Base-by-base conservation (phyloP, 2,329 filamentous ascomycete species). In the Eutypella sp. region DNA sequence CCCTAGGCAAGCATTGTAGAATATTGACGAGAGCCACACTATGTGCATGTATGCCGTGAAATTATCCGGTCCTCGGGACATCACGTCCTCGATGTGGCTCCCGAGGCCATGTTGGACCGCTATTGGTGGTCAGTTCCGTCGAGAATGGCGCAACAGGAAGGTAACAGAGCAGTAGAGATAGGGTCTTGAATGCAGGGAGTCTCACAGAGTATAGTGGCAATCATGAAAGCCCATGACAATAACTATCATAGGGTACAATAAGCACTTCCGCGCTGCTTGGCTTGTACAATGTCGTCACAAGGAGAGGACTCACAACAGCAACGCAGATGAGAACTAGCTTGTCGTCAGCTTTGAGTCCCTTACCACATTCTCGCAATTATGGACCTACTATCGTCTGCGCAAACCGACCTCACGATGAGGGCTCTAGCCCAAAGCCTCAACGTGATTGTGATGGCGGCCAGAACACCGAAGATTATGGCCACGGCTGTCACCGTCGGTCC, bases 1-100 rank as follows among this genome's bases (percentile, higher is more conserved):
- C 18, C 71, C 70, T 3, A 74, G 59, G 27, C 60, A 64, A 31
- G 70, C 65, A 19, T 73, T 69, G 52, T 75, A 75, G 58, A 75
- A 72, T 52, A 73, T 69, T 18, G 72, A 71, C 50, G 63, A 72
- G 37, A 67, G 56, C 67, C 71, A 74, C 27, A 73, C 67, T 5
- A 48, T 48, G 38, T 54, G 49, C 9, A 33, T n/a, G 42, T 58
- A 57, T 5, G 45, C 19, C 7, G 49, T 49, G 45, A 52, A 40
- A 48, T 57, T 55, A 13, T 43, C 29, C 11, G n/a, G 40, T 2
- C 46, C 48, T 20, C 34, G 31, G 3, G 36, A 68, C 13, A 50
- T 56, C 0, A 60, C 46, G 3, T 19, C 46, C n/a, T 16, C 36
- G 8, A 50, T 29, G 43, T 50, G 46, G 18, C 36, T 40, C 18